A percentile compares a stretch with the other conserved stretches of the same genome.
These are phyloP conservation scores for Sistotremastrum niveocremeum DNA, from an alignment of 768 basidiomycete species.

Conservation along the genomic window DNA sequence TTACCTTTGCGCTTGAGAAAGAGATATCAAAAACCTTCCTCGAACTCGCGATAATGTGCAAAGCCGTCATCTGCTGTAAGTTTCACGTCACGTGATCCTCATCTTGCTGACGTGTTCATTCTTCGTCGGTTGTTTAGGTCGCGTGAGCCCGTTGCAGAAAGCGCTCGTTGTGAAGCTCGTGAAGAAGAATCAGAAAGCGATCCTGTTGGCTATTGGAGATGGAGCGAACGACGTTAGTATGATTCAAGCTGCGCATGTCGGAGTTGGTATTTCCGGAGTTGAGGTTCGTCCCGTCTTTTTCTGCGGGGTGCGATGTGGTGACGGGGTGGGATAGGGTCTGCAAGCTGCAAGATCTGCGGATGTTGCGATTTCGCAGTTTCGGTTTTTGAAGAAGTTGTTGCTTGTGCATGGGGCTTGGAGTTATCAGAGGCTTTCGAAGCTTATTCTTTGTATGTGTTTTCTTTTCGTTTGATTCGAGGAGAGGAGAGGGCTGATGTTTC, in stretches of 20 bases:
- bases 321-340: constrained; percentile 45
- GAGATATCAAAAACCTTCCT: constrained; percentile 80
- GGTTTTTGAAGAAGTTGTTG: constrained; percentile 85
- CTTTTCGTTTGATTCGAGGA: not conserved
- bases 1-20: constrained; percentile 88
- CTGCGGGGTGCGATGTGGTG: not conserved
- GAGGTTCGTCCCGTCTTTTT: constrained; percentile 40
- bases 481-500: not conserved
- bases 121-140: constrained; percentile 36
- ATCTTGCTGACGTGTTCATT: constrained; percentile 1
- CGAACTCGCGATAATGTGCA: constrained; percentile 95
- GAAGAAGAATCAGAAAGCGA: constrained; percentile 88
- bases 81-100: constrained; percentile 4
- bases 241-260: constrained; percentile 98
- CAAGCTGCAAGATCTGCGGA: constrained; percentile 98
- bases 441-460: constrained; percentile 76
- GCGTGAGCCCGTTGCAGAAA: constrained; percentile 95
- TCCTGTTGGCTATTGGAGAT: constrained; percentile 93
- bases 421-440: constrained; percentile 86
- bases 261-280: constrained; percentile 94
- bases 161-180: constrained; percentile 98
- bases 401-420: constrained; percentile 99
- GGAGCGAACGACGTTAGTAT: constrained; percentile 98
- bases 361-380: constrained; percentile 95
- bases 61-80: constrained; percentile 95